Percentiles rank a stretch among this genome's conserved stretches.
These are phyloP conservation scores for Mycena vitilis DNA, from an alignment of 768 basidiomycete genomes.

Conservation along the genomic window DNA sequence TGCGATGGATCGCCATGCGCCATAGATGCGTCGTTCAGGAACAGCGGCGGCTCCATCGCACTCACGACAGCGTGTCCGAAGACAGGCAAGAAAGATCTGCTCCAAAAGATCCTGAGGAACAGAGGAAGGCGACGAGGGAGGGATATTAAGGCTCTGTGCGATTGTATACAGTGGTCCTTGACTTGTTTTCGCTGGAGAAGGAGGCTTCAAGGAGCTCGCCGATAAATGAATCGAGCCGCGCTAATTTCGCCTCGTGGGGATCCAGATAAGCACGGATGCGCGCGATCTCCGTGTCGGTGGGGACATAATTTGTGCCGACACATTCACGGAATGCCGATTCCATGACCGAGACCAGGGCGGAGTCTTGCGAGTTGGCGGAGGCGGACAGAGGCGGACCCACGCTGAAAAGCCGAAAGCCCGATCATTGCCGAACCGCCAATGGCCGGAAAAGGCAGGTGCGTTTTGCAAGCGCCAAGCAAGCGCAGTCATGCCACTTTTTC, in stretches of 20 bases:
- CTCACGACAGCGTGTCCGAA: conserved; percentile 6
- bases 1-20: conserved; percentile 41
- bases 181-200: not conserved
- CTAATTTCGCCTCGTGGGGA: not conserved
- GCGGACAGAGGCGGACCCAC: too few relatives aligned
- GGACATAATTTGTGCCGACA: not conserved
- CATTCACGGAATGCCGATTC: too few relatives aligned
- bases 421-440: too few relatives aligned
- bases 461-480: too few relatives aligned
- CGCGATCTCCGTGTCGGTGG: not conserved
- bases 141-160: conserved; percentile 3
- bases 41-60: conserved; percentile 35
- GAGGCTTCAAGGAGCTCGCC: not conserved
- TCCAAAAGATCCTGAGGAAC: conserved; percentile 2
- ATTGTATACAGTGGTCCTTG: not conserved
- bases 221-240: not conserved
- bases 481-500: too few relatives aligned
- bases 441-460: too few relatives aligned
- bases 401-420: too few relatives aligned
- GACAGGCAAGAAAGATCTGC: conserved; percentile 9
- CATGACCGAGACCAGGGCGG: too few relatives aligned
- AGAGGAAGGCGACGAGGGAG: conserved; percentile 1
- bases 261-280: not conserved
- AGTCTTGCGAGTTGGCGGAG: too few relatives aligned
- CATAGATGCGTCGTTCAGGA: conserved; percentile 43